Base-by-base conservation (phyloP, 768 basidiomycete species). In the Trametes coccinea region DNA sequence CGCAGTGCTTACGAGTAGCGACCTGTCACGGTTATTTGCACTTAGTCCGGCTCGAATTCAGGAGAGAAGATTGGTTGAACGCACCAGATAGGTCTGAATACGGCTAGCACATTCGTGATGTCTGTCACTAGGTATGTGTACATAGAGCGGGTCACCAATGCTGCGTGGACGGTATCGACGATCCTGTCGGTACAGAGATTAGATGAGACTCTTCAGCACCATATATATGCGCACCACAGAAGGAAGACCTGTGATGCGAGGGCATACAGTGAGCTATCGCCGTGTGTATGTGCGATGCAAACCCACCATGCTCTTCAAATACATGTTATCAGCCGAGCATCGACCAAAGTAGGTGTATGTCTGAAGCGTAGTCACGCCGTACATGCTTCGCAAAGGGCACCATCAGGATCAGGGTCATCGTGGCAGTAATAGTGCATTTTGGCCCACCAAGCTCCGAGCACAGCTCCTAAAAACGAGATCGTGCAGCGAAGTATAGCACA, bases 331-430 rank as follows among this genome's bases (percentile, higher is more conserved):
- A 0, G 43, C 3, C 8, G n/a, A n/a, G 0, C 30, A 10, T 27
- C 43, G 44, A 1, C 9, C 54, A 7, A 45, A 55, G 44, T 55
- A 55, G 29, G 43, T 55, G 44, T 55, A 55, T 46, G 54, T 34
- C n/a, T 55, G 54, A 8, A 46, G 30, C 2, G 41, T 55, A 4
- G 54, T 55, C 43, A 55, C n/a, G 44, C 54, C 54, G 14, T 55
- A 55, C 30, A 55, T 46, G 22, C 45, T 46, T 22, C 27, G 45
- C 10, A 22, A 17, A 29, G 11, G 11, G 22, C 27, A 4, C 0
- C 27, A 2, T 6, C 0, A 37, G 34, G 11, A 1, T 37, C 2
- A 37, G 34, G 5, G 34, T 11, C 34, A 37, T 37, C 34, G 6
- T 37, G 2, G 2, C 34, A 37, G 34, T 37, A 37, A 6, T 37